Percentiles rank a stretch among this genome's conserved stretches.
Conservation (phyloP, 2,329 filamentous ascomycete genomes). For the Sporothrix phasma region DNA sequence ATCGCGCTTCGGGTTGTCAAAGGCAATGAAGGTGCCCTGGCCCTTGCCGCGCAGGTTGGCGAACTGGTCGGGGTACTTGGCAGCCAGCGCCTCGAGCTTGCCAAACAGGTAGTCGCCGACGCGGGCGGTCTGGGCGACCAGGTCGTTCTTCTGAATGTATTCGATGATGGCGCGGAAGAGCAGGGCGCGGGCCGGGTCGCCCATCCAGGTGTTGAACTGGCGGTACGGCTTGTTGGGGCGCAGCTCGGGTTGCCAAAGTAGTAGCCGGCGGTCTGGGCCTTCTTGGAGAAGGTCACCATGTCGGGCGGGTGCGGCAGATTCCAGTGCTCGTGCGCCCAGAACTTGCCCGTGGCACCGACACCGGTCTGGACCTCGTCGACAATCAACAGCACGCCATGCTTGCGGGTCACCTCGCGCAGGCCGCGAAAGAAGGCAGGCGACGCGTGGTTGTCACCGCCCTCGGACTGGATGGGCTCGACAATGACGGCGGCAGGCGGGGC, state of each 20-base stretch:
- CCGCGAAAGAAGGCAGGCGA: slow-evolving; percentile 78
- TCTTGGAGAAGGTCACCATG: slow-evolving; percentile 93
- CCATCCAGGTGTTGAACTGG: slow-evolving; percentile 98
- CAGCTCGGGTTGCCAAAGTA: slow-evolving; percentile 73
- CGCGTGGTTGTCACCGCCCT: slow-evolving; percentile 91
- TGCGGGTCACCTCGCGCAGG: slow-evolving; percentile 67
- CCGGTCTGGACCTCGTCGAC: slow-evolving; percentile 93
- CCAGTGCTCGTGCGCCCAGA: slow-evolving; percentile 98
- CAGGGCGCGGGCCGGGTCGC: slow-evolving; percentile 74
- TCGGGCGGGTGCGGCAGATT: slow-evolving; percentile 68
- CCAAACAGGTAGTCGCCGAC: slow-evolving; percentile 71
- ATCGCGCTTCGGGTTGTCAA: slow-evolving; percentile 73
- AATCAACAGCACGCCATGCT: slow-evolving; percentile 72
- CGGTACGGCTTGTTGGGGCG: slow-evolving; percentile 88
- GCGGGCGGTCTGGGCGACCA: slow-evolving; percentile 69
- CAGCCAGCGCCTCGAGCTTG: slow-evolving; percentile 56
- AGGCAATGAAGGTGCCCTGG: slow-evolving; percentile 86
- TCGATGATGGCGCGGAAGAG: slow-evolving; percentile 79
- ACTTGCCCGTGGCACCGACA: slow-evolving; percentile 83
- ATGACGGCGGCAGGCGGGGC: slow-evolving; percentile 71
- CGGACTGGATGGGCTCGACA: slow-evolving; percentile 85
- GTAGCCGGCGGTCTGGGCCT: slow-evolving; percentile 88
- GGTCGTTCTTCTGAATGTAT: slow-evolving; percentile 62
- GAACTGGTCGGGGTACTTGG: slow-evolving; percentile 67
- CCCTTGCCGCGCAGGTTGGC: slow-evolving; percentile 78